These are phyloP conservation scores for Murraya paniculata DNA, from an alignment of 345 rosid genomes.

Conservation along the genomic window DNA sequence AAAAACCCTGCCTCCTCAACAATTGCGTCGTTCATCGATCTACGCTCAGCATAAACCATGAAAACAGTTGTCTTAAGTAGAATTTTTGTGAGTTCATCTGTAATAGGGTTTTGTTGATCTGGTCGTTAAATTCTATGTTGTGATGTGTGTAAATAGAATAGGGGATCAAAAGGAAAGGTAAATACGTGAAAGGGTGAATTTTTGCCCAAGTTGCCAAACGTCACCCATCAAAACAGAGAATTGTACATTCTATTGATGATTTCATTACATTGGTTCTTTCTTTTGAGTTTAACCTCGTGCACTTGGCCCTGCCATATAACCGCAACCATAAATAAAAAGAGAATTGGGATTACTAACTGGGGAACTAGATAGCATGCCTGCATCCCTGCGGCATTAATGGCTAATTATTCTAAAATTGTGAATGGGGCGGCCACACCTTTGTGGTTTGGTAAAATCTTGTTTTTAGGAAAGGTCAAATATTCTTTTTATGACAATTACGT, in stretches of 20 bases:
- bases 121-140: conserved; percentile 1
- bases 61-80: conserved; percentile 9
- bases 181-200: neutral
- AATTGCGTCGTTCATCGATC: conserved; percentile 40
- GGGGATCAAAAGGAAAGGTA: neutral
- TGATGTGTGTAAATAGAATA: conserved; percentile 28
- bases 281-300: too few species aligned
- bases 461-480: too few species aligned
- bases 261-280: too few species aligned
- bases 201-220: neutral
- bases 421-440: too few species aligned
- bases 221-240: neutral
- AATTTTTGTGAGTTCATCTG: conserved; percentile 7
- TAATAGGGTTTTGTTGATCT: neutral
- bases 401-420: too few species aligned
- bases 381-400: too few species aligned
- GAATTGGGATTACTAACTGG: too few species aligned
- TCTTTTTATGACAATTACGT: too few species aligned
- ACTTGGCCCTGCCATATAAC: too few species aligned
- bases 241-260: neutral
- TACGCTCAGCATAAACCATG: conserved; percentile 69
- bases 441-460: too few species aligned
- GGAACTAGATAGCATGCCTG: too few species aligned
- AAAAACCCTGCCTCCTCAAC: conserved; percentile 34
- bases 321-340: too few species aligned